Evolutionary conservation across 1,284 basidiomycete genomes (phyloP).

Genomic region (Xanthoconium separans): DNA sequence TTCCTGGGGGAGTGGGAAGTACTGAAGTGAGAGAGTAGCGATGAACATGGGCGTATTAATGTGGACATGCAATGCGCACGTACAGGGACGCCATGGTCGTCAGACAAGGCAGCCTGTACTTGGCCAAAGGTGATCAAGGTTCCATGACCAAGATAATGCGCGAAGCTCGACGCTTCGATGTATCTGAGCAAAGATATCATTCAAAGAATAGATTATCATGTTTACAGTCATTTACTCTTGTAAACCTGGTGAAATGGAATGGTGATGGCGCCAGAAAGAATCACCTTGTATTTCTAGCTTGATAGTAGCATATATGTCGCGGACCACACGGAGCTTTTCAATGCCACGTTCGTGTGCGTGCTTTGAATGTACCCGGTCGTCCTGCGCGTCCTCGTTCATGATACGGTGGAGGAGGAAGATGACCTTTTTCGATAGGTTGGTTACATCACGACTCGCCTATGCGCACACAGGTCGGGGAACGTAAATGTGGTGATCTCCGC

Average conservation of each 20-base stretch:
- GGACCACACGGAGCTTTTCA: constrained; percentile 72
- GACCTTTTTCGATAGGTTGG: constrained; percentile 90
- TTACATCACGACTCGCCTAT: constrained; percentile 82
- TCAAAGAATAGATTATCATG: constrained; percentile 1
- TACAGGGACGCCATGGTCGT: constrained; percentile 59
- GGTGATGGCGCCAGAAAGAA: constrained; percentile 79
- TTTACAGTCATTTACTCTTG: constrained; percentile 55
- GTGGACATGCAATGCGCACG: constrained; percentile 28
- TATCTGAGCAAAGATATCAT: constrained; percentile 43
- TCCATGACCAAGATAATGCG: constrained; percentile 79
- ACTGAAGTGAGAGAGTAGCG: constrained; percentile 40
- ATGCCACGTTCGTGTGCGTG: constrained; percentile 58
- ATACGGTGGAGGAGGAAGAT: constrained; percentile 93
- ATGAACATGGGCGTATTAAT: constrained; percentile 4
- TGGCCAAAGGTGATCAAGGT: constrained; percentile 69
- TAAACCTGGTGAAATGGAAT: constrained; percentile 73
- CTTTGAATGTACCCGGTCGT: constrained; percentile 34
- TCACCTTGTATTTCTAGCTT: constrained; percentile 67
- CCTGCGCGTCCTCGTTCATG: constrained; percentile 48
- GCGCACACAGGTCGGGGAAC: constrained; percentile 8
- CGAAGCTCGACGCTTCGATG: constrained; percentile 90
- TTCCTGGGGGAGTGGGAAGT: constrained; percentile 65
- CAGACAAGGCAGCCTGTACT: constrained; percentile 65
- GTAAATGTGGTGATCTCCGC: not conserved
- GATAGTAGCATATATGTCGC: constrained; percentile 62